Base-by-base conservation (phyloP, 345 rosid genomes). In the Syzygium aqueum region DNA sequence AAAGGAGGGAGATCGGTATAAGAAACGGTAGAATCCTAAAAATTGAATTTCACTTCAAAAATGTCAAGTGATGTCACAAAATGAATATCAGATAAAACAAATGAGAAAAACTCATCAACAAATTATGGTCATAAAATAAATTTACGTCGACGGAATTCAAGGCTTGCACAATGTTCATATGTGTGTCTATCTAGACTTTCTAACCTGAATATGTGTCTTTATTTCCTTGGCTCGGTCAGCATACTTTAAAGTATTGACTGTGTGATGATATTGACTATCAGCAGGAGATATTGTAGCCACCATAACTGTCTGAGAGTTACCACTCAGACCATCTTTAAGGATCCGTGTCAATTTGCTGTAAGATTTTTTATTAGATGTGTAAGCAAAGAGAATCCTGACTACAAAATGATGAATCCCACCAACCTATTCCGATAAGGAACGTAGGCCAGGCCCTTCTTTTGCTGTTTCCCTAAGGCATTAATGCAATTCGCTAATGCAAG, bases 151-250 rank as follows among this genome's bases (percentile, higher is more conserved):
- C 25, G 5, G 61, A 84, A 10, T 84, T 15, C 43, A 11, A 51
- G 23, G 59, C n/a, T 23, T 28, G 85, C 54, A 28, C 27, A 54
- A 33, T 51, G 82, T 73, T 37, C 82, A 73, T 37, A 73, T 37
- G 10, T 73, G 49, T 73, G 49, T 73, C 49, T 50, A 46, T 51
- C 56, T 11, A 84, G 53, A 19, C 56, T 87, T 78, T 57, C 89
- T 89, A 84, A 95, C 97, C 94, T 93, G 98, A 86, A 97, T 93
- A 90, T 97, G 98, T 30, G 97, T 97, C 93, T 92, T 95, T 89
- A 97, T 96, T 93, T 97, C 98, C 92, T 97, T 97, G 67, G 99
- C 99, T 90, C 98, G 88, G 89, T 97, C 96, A n/a, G 99, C 99
- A 94, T 97, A 96, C 92, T 97, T 97, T 92, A 97, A 84, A 86